phyloP scores from a whole-genome alignment of 495 filamentous ascomycete genomes.

The Aspergillus wentii region DNA sequence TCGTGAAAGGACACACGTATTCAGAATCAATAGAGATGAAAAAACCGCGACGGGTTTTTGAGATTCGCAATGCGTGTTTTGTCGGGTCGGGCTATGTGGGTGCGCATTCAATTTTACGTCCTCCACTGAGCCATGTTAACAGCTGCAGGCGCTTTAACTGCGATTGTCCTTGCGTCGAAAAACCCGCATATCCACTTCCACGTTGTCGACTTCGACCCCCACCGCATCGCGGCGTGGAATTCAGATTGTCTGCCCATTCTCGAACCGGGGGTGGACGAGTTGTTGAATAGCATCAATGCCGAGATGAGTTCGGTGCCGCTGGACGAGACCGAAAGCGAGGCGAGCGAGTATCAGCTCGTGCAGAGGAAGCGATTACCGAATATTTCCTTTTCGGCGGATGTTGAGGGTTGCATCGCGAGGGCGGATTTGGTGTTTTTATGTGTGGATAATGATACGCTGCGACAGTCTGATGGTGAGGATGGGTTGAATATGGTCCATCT shows the following conservation, averaged over 20 bases:
- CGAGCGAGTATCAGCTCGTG: no score
- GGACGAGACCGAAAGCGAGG: not conserved
- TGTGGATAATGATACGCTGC: conserved; percentile 47
- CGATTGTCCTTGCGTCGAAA: conserved; percentile 65
- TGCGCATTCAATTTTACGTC: conserved; percentile 1
- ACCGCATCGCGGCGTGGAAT: conserved; percentile 69
- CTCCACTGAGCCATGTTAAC: not conserved
- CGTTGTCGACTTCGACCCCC: conserved; percentile 64
- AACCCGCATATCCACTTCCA: conserved; percentile 64
- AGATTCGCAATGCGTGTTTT: conserved; percentile 15
- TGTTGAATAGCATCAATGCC: conserved; percentile 8
- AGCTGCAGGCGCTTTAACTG: conserved; percentile 59
- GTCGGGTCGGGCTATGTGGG: conserved; percentile 14
- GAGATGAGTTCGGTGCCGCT: conserved; percentile 24
- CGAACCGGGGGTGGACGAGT: conserved; percentile 41
- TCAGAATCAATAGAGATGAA: conserved; percentile 10
- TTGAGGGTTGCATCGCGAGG: conserved; percentile 51
- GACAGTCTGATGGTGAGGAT: conserved; percentile 25
- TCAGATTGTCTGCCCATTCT: conserved; percentile 67
- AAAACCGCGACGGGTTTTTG: conserved; percentile 4
- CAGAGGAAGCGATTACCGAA: conserved; percentile 45
- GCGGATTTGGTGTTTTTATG: conserved; percentile 72
- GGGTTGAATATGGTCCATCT: conserved; percentile 57
- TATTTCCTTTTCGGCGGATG: conserved; percentile 64
- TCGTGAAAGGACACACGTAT: conserved; percentile 19